phyloP scores from a whole-genome alignment of 1,284 basidiomycete species.

The Boletellus deceptivus region DNA sequence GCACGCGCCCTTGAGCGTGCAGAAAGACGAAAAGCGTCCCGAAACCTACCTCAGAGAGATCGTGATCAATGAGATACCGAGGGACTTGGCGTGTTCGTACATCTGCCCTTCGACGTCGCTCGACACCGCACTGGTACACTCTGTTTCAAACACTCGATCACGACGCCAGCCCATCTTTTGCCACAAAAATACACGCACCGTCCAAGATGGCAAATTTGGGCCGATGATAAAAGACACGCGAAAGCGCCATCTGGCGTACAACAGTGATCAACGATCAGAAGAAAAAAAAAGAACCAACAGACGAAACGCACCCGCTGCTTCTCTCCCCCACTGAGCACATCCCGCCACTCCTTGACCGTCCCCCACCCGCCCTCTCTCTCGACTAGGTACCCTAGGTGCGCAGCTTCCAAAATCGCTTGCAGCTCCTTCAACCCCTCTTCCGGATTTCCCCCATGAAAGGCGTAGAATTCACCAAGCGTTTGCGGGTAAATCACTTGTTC shows the following conservation, averaged over 20 bases:
- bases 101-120: slow-evolving; percentile 95
- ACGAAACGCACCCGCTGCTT: slow-evolving; percentile 73
- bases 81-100: slow-evolving; percentile 92
- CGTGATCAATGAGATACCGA: slow-evolving; percentile 92
- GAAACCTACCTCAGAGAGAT: slow-evolving; percentile 83
- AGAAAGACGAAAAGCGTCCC: slow-evolving; percentile 16
- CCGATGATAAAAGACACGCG: slow-evolving; percentile 81
- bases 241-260: slow-evolving; percentile 70
- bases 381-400: slow-evolving; percentile 85
- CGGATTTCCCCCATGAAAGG: slow-evolving; percentile 32
- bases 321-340: slow-evolving; percentile 92
- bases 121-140: slow-evolving; percentile 95
- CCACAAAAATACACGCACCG: slow-evolving; percentile 44
- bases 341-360: slow-evolving; percentile 94
- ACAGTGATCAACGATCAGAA: background rate
- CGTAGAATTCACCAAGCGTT: slow-evolving; percentile 74
- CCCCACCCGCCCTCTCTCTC: slow-evolving; percentile 87
- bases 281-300: background rate
- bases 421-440: slow-evolving; percentile 68
- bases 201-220: slow-evolving; percentile 78
- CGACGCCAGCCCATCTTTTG: background rate
- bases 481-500: slow-evolving; percentile 91
- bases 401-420: slow-evolving; percentile 72
- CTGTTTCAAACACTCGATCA: slow-evolving; percentile 37
- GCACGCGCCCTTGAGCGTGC: background rate